These are phyloP conservation scores for Cyclotella kingstonii DNA, from an alignment of 108 stramenopile genomes.

Conservation along the genomic window DNA sequence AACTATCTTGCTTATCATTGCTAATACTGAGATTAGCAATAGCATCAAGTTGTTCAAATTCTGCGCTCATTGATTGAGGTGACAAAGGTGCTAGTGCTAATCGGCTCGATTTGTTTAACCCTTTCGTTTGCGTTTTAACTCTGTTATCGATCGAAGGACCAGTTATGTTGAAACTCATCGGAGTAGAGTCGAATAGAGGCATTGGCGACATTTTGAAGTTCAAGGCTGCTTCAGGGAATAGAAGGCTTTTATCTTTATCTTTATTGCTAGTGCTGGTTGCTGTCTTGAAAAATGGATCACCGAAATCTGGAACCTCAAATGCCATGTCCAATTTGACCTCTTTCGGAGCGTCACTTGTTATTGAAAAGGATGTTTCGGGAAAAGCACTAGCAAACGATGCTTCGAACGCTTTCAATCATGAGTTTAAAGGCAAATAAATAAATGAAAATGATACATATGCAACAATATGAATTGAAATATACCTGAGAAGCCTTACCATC, in stretches of 20 bases:
- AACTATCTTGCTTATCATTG: constrained; percentile 1
- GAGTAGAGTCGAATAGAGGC: constrained; percentile 21
- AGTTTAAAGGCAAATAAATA: neutral
- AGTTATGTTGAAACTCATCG: constrained; percentile 17
- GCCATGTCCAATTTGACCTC: constrained; percentile 30
- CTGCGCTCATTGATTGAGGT: constrained; percentile 32
- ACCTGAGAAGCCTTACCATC: constrained; percentile 18
- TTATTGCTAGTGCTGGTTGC: constrained; percentile 8
- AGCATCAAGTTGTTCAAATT: constrained; percentile 48
- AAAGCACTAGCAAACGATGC: constrained; percentile 73
- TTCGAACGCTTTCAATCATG: constrained; percentile 64
- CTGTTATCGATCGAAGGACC: constrained; percentile 6
- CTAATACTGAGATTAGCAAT: constrained; percentile 13
- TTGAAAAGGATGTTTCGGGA: constrained; percentile 56
- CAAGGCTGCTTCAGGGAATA: constrained; percentile 22
- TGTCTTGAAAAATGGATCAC: constrained; percentile 61
- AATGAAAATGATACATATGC: no score
- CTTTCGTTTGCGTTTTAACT: neutral
- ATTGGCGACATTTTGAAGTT: constrained; percentile 18
- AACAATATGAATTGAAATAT: no score
- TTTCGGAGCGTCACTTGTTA: constrained; percentile 24
- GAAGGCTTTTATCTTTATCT: no score
- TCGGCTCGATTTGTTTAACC: constrained; percentile 3
- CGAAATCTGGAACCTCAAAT: constrained; percentile 52
- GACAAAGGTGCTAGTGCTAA: constrained; percentile 21